These are phyloP conservation scores for Triadica sebifera DNA, from an alignment of 345 rosid species.

Conservation along the genomic window DNA sequence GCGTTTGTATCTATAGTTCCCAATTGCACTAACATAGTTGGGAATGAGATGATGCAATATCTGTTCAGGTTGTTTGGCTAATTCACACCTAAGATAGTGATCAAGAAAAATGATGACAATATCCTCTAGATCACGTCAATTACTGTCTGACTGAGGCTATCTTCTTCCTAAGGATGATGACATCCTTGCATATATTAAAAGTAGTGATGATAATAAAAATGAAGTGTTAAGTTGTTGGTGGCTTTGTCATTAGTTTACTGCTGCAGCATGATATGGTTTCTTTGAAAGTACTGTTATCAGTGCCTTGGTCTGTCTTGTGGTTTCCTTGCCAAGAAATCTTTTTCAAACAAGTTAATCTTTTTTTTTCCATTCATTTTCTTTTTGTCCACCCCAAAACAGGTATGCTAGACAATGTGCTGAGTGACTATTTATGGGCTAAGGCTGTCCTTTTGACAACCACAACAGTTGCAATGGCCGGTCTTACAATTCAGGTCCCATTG, in stretches of 20 bases:
- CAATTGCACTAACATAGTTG: no score
- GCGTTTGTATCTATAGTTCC: no score
- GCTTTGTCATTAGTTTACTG: background rate
- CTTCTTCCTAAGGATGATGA: background rate
- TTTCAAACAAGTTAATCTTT: background rate
- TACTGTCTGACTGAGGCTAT: background rate
- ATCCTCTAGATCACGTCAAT: no score
- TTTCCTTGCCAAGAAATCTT: no score
- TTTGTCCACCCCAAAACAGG: slow-evolving; percentile 39
- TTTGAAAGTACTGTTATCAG: no score
- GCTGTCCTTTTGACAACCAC: slow-evolving; percentile 88
- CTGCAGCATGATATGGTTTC: no score
- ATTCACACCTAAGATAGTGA: background rate
- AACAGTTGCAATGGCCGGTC: slow-evolving; percentile 91
- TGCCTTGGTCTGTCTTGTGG: no score
- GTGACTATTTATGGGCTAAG: slow-evolving; percentile 94
- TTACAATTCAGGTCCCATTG: slow-evolving; percentile 89
- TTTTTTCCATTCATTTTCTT: background rate
- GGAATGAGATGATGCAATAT: background rate
- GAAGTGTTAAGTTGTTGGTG: background rate
- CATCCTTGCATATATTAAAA: background rate
- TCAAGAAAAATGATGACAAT: background rate
- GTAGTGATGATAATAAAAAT: background rate
- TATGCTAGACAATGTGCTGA: slow-evolving; percentile 83
- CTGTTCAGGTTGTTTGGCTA: background rate